Conservation (phyloP, 1,284 basidiomycete genomes). For the Volvariella volvacea region DNA sequence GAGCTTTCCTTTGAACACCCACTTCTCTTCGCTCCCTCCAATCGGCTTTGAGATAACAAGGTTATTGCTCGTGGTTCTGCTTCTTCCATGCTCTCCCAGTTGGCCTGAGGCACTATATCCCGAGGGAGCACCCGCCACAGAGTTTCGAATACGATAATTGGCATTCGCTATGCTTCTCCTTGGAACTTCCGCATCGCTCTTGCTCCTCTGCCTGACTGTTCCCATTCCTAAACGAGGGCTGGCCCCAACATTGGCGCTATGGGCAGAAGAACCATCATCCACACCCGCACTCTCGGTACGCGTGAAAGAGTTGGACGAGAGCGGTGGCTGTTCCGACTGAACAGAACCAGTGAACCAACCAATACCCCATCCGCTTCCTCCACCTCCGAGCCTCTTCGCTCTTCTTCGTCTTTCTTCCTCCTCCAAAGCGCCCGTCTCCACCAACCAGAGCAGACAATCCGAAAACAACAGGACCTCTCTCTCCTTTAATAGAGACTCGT, state of each 20-base stretch:
- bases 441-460: constrained; percentile 74
- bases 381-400: no score
- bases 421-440: constrained; percentile 28
- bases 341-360: constrained; percentile 21
- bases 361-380: constrained; percentile 14
- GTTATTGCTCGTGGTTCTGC: constrained; percentile 11
- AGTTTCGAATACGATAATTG: no score
- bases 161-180: no score
- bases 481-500: constrained; percentile 38
- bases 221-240: constrained; percentile 21
- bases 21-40: constrained; percentile 46
- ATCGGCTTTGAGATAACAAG: constrained; percentile 13
- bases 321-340: constrained; percentile 11
- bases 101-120: no score
- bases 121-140: no score
- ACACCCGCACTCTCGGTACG: no score
- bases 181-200: constrained; percentile 53
- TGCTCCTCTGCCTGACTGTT: constrained; percentile 40
- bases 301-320: constrained; percentile 9
- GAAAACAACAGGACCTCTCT: constrained; percentile 77
- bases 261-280: no score
- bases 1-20: constrained; percentile 63
- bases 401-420: constrained; percentile 21
- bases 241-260: no score
- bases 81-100: constrained; percentile 27